Evolutionary conservation across 108 stramenopile species (phyloP).

Genomic region (Aureococcus anophagefferens): DNA sequence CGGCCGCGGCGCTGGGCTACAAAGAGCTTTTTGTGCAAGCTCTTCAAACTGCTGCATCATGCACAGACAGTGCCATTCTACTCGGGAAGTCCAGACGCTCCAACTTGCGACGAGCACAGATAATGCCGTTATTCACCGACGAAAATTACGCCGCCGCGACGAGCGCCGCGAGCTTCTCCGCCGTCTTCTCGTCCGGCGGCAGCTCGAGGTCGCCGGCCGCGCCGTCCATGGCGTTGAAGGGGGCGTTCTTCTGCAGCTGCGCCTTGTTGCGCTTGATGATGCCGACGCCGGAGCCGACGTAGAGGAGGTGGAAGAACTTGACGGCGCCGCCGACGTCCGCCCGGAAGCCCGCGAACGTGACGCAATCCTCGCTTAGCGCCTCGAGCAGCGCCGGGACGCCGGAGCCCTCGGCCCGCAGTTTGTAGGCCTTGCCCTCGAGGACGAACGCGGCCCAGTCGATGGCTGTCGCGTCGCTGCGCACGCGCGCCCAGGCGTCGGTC

Average conservation of each 20-base stretch:
- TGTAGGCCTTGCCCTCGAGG: neutral
- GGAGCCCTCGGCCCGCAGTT: neutral
- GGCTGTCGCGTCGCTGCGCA: neutral
- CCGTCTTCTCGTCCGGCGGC: no score
- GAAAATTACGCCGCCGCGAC: no score
- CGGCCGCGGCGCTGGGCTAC: no score
- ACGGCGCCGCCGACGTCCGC: neutral
- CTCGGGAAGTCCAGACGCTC: no score
- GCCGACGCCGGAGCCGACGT: neutral
- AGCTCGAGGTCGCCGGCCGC: no score
- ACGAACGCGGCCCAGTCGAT: neutral
- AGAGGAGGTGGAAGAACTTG: neutral
- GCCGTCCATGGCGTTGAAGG: neutral
- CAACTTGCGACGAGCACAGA: no score
- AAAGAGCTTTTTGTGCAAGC: no score
- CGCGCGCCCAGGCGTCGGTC: neutral
- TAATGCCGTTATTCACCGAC: no score
- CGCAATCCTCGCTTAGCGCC: neutral
- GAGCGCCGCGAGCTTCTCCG: no score
- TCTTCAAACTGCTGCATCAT: no score
- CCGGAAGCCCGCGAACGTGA: neutral
- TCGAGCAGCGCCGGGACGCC: neutral
- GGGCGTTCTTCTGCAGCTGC: neutral
- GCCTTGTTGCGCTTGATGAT: constrained; percentile 1
- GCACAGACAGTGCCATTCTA: no score